Evolutionary conservation across 2,329 filamentous ascomycete genomes (phyloP), one percentile per base, ranked within the genome.

Genomic region (Fusarium mangiferae): DNA sequence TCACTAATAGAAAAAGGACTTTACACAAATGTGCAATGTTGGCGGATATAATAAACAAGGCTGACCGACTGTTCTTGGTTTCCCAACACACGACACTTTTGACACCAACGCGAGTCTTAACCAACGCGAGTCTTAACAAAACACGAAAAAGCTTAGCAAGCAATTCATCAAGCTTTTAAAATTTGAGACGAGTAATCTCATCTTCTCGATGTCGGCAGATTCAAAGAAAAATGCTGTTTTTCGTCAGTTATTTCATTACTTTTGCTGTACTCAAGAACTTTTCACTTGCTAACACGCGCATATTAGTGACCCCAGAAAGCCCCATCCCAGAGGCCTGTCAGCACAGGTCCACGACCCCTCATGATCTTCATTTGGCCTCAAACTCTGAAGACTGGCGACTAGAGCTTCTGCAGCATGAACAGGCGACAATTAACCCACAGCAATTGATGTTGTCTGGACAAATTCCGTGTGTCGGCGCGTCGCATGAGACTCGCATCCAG

Each of bases 401-500:
- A 3, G 30, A 42, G 14, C n/a, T 24, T 17, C 41, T n/a, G 3
- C 22, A 6, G 41, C n/a, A 42, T 42, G 41, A 12, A 42, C 22
- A 42, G 14, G 41, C n/a, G 41, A 42, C 41, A 7, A 1, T 42
- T n/a, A 17, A 42, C 4, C 41, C 41, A n/a, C 41, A 42, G 41
- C 41, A 42, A 42, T 42, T 42, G 41, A 42, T 42, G 14, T 12
- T 42, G 41, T 17, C 14, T 42, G 14, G n/a, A 6, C 2, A 6
- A 2, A n/a, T 24, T 12, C 41, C n/a, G 14, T 9, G 2, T 42
- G 3, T 17, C n/a, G 41, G 9, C 10, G 0, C n/a, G 9, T 24
- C 41, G n/a, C 14, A 12, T 42, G 41, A 42, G 22, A 42, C 6
- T 17, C 9, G 1, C 9, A 11, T 42, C 41, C 41, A 24, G 6